These are phyloP conservation scores for Fusarium brachygibbosum DNA, from an alignment of 2,329 filamentous ascomycete species.

Conservation along the genomic window DNA sequence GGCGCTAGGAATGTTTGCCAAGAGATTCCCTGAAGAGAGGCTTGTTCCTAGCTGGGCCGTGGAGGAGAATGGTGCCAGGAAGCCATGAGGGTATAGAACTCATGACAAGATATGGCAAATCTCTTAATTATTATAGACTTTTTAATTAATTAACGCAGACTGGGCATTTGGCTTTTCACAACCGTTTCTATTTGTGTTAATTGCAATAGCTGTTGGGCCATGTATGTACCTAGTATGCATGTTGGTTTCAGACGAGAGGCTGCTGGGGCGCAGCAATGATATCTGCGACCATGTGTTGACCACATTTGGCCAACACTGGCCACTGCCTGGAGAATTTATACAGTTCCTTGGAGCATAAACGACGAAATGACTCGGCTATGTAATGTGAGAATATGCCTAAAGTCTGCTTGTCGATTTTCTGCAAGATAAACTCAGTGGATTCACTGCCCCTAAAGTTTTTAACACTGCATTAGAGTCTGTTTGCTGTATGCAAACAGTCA, in stretches of 20 bases:
- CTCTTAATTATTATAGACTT: background rate
- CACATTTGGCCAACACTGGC: background rate
- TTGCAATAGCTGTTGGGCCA: background rate
- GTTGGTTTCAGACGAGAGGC: background rate
- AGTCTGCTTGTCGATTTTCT: background rate
- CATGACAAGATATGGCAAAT: background rate
- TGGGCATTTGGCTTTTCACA: too few species aligned
- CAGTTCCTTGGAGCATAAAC: background rate
- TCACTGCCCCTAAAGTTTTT: background rate
- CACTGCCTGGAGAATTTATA: background rate
- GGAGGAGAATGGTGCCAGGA: slow-evolving; percentile 3
- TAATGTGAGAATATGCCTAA: too few species aligned
- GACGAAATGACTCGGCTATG: too few species aligned
- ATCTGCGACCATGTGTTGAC: background rate
- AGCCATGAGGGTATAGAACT: background rate
- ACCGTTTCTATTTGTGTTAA: background rate
- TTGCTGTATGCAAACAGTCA: background rate
- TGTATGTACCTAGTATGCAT: background rate
- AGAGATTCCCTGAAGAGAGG: slow-evolving; percentile 75
- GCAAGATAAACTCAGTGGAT: too few species aligned
- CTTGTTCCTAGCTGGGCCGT: slow-evolving; percentile 53
- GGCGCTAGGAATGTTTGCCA: slow-evolving; percentile 89
- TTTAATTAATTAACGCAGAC: background rate
- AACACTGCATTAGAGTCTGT: background rate
- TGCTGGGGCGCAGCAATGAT: background rate